These are phyloP conservation scores for Flaveria bidentis DNA, from an alignment of 129 eudicot species.

Conservation along the genomic window DNA sequence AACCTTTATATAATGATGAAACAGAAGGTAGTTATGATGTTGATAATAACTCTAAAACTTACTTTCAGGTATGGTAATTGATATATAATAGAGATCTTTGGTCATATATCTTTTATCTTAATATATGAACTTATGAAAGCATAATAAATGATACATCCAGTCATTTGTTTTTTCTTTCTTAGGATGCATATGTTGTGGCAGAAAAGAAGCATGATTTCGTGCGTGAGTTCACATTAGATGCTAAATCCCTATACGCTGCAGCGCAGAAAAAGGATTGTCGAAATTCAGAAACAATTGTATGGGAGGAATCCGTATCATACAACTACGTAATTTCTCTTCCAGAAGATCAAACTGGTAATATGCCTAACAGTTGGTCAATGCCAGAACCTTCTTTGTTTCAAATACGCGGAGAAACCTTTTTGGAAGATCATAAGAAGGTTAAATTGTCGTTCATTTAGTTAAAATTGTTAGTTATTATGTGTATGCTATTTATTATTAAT, in stretches of 20 bases:
- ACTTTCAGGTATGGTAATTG: constrained; percentile 37
- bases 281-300: constrained; percentile 40
- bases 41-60: constrained; percentile 21
- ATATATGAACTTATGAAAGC: not conserved
- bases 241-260: constrained; percentile 36
- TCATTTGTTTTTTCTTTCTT: not conserved
- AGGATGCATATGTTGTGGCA: constrained; percentile 43
- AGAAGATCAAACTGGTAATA: constrained; percentile 59
- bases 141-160: too few relatives aligned
- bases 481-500: not conserved
- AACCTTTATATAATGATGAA: constrained; percentile 53
- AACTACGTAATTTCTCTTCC: constrained; percentile 55
- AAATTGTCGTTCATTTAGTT: too few relatives aligned
- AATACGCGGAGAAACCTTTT: constrained; percentile 62
- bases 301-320: constrained; percentile 40
- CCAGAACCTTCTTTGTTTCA: constrained; percentile 63
- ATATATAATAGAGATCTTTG: not conserved
- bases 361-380: constrained; percentile 60
- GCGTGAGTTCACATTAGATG: constrained; percentile 32
- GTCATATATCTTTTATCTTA: constrained; percentile 3
- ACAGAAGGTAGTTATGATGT: constrained; percentile 38
- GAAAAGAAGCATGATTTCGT: constrained; percentile 46
- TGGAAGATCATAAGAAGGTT: constrained; percentile 69
- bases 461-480: too few relatives aligned
- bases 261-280: constrained; percentile 55